Evolutionary conservation across 192 early-diverging fungal species (phyloP).

Genomic region (Backusella morwellensis): DNA sequence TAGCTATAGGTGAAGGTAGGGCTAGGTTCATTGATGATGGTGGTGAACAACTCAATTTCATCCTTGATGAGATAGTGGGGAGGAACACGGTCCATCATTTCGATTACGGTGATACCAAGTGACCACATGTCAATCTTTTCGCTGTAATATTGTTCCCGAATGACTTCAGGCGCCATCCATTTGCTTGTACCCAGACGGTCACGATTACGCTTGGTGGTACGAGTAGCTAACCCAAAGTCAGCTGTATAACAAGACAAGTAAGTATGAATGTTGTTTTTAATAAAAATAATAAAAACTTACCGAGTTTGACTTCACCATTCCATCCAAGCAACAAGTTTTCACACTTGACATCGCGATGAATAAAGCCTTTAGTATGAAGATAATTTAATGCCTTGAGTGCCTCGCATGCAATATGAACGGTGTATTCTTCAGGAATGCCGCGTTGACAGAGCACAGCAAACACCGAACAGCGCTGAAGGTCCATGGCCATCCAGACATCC

Average conservation of each 20-base stretch:
- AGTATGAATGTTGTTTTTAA: background rate
- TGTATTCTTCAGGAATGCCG: conserved; percentile 39
- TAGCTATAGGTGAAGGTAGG: conserved; percentile 37
- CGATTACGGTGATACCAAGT: conserved; percentile 44
- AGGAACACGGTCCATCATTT: conserved; percentile 47
- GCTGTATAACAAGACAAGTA: conserved; percentile 15
- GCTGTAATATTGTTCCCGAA: conserved; percentile 42
- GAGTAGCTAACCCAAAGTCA: conserved; percentile 41
- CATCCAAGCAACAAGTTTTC: conserved; percentile 43
- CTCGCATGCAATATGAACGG: conserved; percentile 37
- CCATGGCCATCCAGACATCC: conserved; percentile 42
- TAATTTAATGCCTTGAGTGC: conserved; percentile 39
- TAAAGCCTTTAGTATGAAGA: conserved; percentile 38
- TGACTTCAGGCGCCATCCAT: conserved; percentile 52
- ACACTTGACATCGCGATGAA: conserved; percentile 48
- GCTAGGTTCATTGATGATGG: conserved; percentile 28
- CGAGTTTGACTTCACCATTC: conserved; percentile 44
- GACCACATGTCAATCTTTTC: conserved; percentile 53
- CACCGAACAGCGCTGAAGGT: conserved; percentile 35
- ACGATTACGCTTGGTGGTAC: conserved; percentile 31
- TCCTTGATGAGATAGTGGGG: conserved; percentile 40
- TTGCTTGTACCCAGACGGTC: conserved; percentile 39
- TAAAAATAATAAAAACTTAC: conserved; percentile 13
- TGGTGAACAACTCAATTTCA: conserved; percentile 31
- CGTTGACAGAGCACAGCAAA: conserved; percentile 39